phyloP scores from a whole-genome alignment of 768 basidiomycete species.

The Suillus bovinus region DNA sequence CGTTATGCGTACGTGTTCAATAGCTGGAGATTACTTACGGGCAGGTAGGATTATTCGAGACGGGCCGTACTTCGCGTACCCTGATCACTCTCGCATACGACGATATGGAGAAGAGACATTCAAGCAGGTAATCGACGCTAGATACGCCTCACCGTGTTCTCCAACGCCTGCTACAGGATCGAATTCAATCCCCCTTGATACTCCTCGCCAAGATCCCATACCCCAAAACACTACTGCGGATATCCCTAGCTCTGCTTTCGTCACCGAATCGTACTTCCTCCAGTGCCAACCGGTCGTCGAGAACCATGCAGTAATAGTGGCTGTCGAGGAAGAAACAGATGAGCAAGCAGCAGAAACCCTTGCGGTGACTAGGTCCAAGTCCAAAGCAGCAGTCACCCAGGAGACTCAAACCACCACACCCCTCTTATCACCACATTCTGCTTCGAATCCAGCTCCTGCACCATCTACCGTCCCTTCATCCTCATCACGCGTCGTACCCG shows the following conservation, averaged over 20 bases:
- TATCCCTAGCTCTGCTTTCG: background rate
- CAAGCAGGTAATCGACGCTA: background rate
- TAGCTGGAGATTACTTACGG: no score
- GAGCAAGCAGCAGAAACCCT: no score
- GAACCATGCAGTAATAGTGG: background rate
- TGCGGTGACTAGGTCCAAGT: no score
- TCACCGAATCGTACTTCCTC: background rate
- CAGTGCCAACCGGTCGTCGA: background rate
- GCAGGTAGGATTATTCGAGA: background rate
- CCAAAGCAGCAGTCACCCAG: no score
- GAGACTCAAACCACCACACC: no score
- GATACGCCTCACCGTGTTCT: no score
- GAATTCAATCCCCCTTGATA: background rate
- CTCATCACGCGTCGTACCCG: no score
- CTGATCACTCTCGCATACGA: background rate
- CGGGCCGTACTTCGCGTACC: background rate
- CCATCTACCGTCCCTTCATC: no score
- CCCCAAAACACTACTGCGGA: fast-evolving
- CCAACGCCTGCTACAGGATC: background rate
- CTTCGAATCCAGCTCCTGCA: no score
- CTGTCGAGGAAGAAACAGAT: background rate
- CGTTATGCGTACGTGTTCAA: no score
- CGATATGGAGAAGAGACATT: background rate
- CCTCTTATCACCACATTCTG: no score
- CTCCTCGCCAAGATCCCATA: fast-evolving